These are phyloP conservation scores for Phytopythium cucurbitacearum DNA, from an alignment of 352 stramenopile species.

Conservation along the genomic window DNA sequence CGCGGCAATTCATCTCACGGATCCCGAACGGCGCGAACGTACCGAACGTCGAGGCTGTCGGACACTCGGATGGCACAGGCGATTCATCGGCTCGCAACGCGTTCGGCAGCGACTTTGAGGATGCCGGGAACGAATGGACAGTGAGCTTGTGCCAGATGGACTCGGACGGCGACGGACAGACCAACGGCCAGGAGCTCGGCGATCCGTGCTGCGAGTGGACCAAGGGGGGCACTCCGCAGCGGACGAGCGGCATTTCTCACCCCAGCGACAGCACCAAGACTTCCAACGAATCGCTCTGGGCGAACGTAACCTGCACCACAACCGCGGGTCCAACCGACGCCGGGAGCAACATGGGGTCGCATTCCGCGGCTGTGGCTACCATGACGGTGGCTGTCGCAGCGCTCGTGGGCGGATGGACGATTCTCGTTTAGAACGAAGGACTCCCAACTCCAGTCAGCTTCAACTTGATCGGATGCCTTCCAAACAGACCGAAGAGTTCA, in stretches of 20 bases:
- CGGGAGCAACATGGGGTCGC: background rate
- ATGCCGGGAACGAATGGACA: slow-evolving; percentile 32
- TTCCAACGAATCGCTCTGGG: slow-evolving; percentile 19
- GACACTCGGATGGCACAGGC: slow-evolving; percentile 22
- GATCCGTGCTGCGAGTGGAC: slow-evolving; percentile 37
- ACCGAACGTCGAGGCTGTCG: slow-evolving; percentile 17
- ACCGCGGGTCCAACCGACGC: background rate
- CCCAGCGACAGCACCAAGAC: slow-evolving; percentile 16
- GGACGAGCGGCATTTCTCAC: slow-evolving; percentile 22
- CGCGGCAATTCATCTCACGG: slow-evolving; percentile 15
- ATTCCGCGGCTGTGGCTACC: no score
- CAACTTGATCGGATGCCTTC: no score
- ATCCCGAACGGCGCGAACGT: slow-evolving; percentile 44
- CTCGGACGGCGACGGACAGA: slow-evolving; percentile 34
- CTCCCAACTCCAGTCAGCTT: background rate
- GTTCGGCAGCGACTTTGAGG: slow-evolving; percentile 31
- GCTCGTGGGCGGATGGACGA: background rate
- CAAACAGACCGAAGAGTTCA: no score
- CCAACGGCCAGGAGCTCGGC: slow-evolving; percentile 51
- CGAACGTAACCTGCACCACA: slow-evolving; percentile 6
- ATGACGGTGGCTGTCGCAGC: no score
- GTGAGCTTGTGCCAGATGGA: slow-evolving; percentile 22
- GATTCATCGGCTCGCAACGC: slow-evolving; percentile 9
- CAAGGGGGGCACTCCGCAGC: slow-evolving; percentile 6
- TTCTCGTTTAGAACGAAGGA: background rate